Evolutionary conservation across 2,329 filamentous ascomycete species (phyloP), one percentile per base, ranked within the genome.

Genomic region (Aspergillus sp.): DNA sequence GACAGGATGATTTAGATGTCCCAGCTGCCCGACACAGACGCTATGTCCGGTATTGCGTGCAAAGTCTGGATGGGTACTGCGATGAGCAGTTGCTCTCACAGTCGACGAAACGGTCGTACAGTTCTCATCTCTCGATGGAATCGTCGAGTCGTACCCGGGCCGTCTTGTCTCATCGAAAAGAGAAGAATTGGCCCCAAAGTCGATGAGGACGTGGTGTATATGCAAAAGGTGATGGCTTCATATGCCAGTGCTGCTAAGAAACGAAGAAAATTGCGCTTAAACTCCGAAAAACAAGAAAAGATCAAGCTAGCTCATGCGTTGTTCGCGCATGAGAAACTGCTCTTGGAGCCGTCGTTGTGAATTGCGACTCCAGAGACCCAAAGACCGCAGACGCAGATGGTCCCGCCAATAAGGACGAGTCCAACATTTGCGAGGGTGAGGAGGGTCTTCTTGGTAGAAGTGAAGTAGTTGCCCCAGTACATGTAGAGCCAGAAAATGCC

Each of bases 401-500:
- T 16, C 4, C 11, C 4, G 18, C 59, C 61, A 4, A 63, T 62
- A 1, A 56, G 29, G n/a, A 62, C 49, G 16, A 55, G 52, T 6
- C 56, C 29, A 9, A 59, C 7, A 39, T 63, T 63, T 3, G 59
- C 45, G 7, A 62, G 16, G 16, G 63, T 67, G 50, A 68, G 49
- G 20, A 49, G 52, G 14, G 67, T 63, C 59, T 67, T 71, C 42
- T 57, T 58, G 29, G 56, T 63, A 20, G 65, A 64, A 18, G 57
- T 60, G 24, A 58, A 62, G 36, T 63, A 69, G 32, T 54, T 32
- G 14, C 67, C 67, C 47, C 53, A 54, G 56, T 71, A 68, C 56
- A 70, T n/a, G 60, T 63, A 65, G 18, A 69, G 55, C 68, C 68
- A 70, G 60, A 70, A 70, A 39, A 70, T 59, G 10, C 68, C 68